Percentiles rank a stretch among this genome's conserved stretches.
phyloP scores from a whole-genome alignment of 2,329 filamentous ascomycete species.

The Apiospora arundinis region DNA sequence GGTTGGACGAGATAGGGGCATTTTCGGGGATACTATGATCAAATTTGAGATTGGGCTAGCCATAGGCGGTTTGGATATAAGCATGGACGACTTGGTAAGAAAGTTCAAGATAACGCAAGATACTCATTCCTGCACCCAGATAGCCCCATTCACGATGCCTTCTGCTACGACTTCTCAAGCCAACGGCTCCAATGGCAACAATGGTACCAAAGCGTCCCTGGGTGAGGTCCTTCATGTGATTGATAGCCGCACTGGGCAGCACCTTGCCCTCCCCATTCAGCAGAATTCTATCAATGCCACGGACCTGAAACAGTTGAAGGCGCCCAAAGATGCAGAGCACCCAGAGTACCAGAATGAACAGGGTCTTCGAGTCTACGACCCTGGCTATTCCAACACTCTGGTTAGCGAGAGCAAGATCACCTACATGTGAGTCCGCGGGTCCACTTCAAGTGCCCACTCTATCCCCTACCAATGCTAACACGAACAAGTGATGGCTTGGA shows the following conservation, averaged over 20 bases:
- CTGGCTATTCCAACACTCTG: constrained; percentile 30
- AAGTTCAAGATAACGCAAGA: not conserved
- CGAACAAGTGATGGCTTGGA: constrained; percentile 25
- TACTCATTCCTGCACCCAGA: not conserved
- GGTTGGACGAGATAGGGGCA: not conserved
- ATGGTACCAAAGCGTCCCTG: not conserved
- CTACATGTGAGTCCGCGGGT: constrained; percentile 30
- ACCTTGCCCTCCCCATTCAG: constrained; percentile 25
- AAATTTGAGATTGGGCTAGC: not conserved
- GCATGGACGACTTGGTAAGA: not conserved
- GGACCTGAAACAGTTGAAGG: constrained; percentile 29
- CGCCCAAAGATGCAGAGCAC: constrained; percentile 29
- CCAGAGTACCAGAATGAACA: constrained; percentile 31
- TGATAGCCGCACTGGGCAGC: constrained; percentile 29
- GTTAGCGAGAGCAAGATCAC: constrained; percentile 32
- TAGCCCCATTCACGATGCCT: not conserved
- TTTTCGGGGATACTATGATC: not conserved
- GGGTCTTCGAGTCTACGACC: constrained; percentile 30
- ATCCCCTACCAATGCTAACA: too few species aligned
- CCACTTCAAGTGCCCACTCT: not conserved
- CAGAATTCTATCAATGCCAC: constrained; percentile 29
- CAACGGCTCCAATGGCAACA: not conserved
- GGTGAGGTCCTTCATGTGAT: constrained; percentile 21
- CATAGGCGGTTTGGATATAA: not conserved
- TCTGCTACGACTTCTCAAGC: not conserved